These are phyloP conservation scores for Alternaria panax DNA, from an alignment of 2,329 filamentous ascomycete genomes.

Conservation along the genomic window DNA sequence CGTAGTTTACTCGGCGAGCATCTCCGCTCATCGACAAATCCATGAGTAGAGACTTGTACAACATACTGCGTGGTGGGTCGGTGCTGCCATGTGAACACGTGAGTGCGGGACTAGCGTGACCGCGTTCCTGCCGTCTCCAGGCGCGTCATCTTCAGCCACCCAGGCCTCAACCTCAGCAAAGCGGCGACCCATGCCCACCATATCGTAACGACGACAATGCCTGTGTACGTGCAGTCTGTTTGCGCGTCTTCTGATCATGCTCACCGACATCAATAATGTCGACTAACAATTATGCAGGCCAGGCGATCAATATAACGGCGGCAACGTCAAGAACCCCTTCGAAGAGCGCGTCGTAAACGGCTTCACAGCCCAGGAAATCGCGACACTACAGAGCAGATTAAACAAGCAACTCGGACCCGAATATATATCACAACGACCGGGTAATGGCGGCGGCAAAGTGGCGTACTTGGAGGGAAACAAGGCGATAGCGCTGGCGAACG, in stretches of 20 bases:
- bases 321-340: constrained; percentile 74
- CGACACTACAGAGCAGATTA: constrained; percentile 82
- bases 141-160: constrained; percentile 44
- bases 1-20: background rate
- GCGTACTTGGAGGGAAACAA: constrained; percentile 97
- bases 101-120: constrained; percentile 24
- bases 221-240: constrained; percentile 40
- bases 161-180: constrained; percentile 32
- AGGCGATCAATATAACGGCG: constrained; percentile 48
- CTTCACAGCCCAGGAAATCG: constrained; percentile 90
- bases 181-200: constrained; percentile 35
- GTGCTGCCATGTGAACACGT: constrained; percentile 18
- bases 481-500: constrained; percentile 91
- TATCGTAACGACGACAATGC: constrained; percentile 38
- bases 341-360: constrained; percentile 77
- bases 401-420: constrained; percentile 95
- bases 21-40: background rate
- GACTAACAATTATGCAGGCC: constrained; percentile 39
- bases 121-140: constrained; percentile 32
- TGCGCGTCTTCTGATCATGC: background rate
- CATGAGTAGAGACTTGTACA: constrained; percentile 5
- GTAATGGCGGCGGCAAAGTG: constrained; percentile 83
- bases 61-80: background rate
- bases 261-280: background rate
- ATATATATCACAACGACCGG: constrained; percentile 87